A percentile compares a stretch with the other conserved stretches of the same genome.
These are phyloP conservation scores for Aspergillus ochraceus DNA, from an alignment of 2,329 filamentous ascomycete species.

Conservation along the genomic window DNA sequence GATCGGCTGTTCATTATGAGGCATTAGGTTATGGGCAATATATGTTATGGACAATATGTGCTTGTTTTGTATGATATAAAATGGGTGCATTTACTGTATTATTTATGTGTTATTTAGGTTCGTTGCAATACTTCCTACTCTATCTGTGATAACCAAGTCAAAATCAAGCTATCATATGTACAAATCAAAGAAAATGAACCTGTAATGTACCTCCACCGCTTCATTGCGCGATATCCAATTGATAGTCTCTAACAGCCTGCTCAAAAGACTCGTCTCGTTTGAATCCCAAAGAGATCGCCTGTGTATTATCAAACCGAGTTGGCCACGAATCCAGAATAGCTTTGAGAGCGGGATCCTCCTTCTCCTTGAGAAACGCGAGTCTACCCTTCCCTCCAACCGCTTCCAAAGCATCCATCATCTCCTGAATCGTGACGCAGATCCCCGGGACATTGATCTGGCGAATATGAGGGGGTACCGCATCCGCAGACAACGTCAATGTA, in stretches of 20 bases:
- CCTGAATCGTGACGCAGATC: constrained; percentile 51
- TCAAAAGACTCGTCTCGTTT: constrained; percentile 55
- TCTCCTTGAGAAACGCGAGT: constrained; percentile 52
- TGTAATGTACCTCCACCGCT: background rate
- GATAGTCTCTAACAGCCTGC: constrained; percentile 57
- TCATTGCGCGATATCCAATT: constrained; percentile 31
- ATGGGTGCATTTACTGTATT: no score
- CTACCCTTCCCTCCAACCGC: constrained; percentile 57
- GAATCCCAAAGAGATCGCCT: constrained; percentile 54
- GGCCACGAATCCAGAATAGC: constrained; percentile 59
- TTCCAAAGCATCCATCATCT: constrained; percentile 58
- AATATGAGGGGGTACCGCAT: constrained; percentile 44
- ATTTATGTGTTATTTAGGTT: no score
- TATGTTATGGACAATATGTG: no score
- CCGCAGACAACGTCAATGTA: constrained; percentile 45
- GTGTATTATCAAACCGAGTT: constrained; percentile 54
- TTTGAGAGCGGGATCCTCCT: constrained; percentile 51
- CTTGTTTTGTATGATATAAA: no score
- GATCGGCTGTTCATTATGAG: no score
- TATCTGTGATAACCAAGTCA: background rate
- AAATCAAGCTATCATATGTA: background rate
- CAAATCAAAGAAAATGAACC: background rate
- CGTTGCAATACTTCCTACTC: no score
- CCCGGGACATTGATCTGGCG: constrained; percentile 61
- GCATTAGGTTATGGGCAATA: no score